Conservation (phyloP, 2,329 filamentous ascomycete genomes). For the Pyrenophora seminiperda region DNA sequence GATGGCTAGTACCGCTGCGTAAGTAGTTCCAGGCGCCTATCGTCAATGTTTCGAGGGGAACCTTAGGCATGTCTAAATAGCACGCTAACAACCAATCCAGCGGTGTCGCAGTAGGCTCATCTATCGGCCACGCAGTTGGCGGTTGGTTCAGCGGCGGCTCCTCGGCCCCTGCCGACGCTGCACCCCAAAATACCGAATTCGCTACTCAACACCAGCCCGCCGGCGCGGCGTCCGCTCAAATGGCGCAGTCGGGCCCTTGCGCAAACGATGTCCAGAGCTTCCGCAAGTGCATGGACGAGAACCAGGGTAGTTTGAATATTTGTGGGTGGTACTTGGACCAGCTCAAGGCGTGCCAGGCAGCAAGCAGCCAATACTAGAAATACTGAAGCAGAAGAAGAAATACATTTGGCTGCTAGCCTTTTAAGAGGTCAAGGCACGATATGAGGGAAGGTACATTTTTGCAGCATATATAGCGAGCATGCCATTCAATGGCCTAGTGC, state of each 20-base stretch:
- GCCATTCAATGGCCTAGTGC: no score
- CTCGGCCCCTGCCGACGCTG: slow-evolving; percentile 58
- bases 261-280: slow-evolving; percentile 80
- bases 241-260: slow-evolving; percentile 58
- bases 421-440: no score
- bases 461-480: no score
- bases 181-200: slow-evolving; percentile 44
- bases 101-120: slow-evolving; percentile 94
- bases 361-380: slow-evolving; percentile 55
- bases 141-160: slow-evolving; percentile 81
- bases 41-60: background rate
- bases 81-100: slow-evolving; percentile 54
- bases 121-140: slow-evolving; percentile 92
- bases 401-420: no score
- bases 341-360: slow-evolving; percentile 64
- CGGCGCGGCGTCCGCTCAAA: slow-evolving; percentile 50
- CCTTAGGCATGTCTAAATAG: background rate
- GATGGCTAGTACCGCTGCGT: slow-evolving; percentile 98
- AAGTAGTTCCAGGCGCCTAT: slow-evolving; percentile 54
- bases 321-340: slow-evolving; percentile 99
- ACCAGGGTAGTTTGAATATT: slow-evolving; percentile 90
- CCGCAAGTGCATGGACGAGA: slow-evolving; percentile 95
- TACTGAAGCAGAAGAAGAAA: background rate
- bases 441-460: no score
- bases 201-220: slow-evolving; percentile 29